Conservation (phyloP, 495 filamentous ascomycete genomes). For the Penicillium lividum region DNA sequence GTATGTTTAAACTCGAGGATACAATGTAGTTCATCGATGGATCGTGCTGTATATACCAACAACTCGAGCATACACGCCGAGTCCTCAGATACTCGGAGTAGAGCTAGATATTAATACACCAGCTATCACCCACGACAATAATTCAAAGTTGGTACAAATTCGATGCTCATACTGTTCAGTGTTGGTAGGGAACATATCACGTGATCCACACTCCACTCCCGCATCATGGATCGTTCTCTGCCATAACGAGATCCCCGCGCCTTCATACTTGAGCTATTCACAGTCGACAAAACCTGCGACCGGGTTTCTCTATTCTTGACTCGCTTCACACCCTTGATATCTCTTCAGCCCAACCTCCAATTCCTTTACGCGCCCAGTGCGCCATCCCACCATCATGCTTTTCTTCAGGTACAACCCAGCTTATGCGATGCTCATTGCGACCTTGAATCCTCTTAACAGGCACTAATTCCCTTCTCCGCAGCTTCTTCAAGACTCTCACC, state of each 20-base stretch:
- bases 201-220: conserved; percentile 1
- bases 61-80: too few species aligned
- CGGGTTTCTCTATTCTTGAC: not conserved
- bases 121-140: too few species aligned
- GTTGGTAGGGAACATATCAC: not conserved
- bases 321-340: not conserved
- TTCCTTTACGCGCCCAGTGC: not conserved
- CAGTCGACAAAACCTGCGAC: not conserved
- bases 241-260: conserved; percentile 5
- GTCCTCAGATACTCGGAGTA: too few species aligned
- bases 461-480: conserved; percentile 29
- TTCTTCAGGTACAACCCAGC: conserved; percentile 45
- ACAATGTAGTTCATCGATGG: too few species aligned
- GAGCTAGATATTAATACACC: too few species aligned
- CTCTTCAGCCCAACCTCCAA: not conserved
- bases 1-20: not conserved
- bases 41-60: too few species aligned
- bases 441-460: not conserved
- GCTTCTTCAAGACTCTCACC: conserved; percentile 99
- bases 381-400: conserved; percentile 39
- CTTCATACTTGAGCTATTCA: not conserved
- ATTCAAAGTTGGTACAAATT: too few species aligned
- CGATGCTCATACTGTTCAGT: too few species aligned
- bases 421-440: conserved; percentile 6
- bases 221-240: conserved; percentile 3